Evolutionary conservation across 768 basidiomycete genomes (phyloP).

Genomic region (Melanogaster broomeanus): DNA sequence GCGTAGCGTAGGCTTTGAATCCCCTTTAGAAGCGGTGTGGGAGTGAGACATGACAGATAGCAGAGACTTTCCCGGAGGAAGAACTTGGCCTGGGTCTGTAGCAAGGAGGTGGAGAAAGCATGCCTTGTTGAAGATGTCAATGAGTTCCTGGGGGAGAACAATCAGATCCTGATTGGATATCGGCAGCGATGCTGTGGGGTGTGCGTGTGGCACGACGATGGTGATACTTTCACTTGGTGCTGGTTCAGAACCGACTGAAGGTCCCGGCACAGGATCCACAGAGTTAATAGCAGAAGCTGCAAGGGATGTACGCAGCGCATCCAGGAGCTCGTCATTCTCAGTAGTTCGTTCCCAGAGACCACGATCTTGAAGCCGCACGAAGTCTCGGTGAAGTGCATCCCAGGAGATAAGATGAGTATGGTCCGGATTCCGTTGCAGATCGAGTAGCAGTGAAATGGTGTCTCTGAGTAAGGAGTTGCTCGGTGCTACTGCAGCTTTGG

Average conservation of each 20-base stretch:
- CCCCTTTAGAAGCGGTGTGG: slow-evolving; percentile 13
- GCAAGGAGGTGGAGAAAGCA: slow-evolving; percentile 72
- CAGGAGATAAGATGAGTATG: slow-evolving; percentile 21
- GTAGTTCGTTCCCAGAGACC: slow-evolving; percentile 26
- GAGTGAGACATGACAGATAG: slow-evolving; percentile 57
- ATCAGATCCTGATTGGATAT: slow-evolving; percentile 22
- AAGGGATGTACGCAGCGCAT: slow-evolving; percentile 21
- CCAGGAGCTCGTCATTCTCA: slow-evolving; percentile 30
- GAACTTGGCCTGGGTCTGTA: slow-evolving; percentile 55
- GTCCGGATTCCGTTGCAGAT: slow-evolving; percentile 24
- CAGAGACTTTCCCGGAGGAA: slow-evolving; percentile 75
- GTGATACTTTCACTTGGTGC: slow-evolving; percentile 8
- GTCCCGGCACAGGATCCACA: background rate
- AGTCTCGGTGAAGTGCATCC: slow-evolving; percentile 20
- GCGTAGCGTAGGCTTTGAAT: slow-evolving; percentile 38
- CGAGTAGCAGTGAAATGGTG: slow-evolving; percentile 16
- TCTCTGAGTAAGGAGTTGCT: slow-evolving; percentile 20
- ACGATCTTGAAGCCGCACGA: slow-evolving; percentile 20
- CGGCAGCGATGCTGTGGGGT: slow-evolving; percentile 14
- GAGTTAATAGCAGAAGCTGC: slow-evolving; percentile 4
- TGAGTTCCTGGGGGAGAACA: slow-evolving; percentile 54
- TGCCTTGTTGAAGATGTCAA: slow-evolving; percentile 56
- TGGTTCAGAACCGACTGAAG: background rate
- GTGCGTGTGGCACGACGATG: slow-evolving; percentile 15
- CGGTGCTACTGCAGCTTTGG: slow-evolving; percentile 7